Evolutionary conservation across 2,329 filamentous ascomycete species (phyloP).

Genomic region (Incumbomyces lentus): DNA sequence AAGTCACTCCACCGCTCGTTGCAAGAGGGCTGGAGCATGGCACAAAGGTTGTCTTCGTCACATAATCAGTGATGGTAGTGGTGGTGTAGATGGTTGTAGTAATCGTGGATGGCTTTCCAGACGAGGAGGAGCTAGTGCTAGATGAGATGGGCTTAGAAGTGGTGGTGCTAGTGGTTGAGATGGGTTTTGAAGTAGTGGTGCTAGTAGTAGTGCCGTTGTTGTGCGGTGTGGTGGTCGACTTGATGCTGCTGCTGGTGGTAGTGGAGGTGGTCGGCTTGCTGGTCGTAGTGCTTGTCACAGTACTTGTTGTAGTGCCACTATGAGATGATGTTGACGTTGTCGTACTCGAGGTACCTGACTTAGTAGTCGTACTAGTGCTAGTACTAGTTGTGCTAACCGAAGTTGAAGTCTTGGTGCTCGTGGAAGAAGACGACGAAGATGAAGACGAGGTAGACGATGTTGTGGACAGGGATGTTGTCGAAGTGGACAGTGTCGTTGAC

Average conservation of each 20-base stretch:
- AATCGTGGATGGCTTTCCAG: slow-evolving; percentile 1
- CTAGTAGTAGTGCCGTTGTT: slow-evolving; percentile 5
- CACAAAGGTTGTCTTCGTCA: slow-evolving; percentile 25
- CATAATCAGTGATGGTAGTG: slow-evolving; percentile 20
- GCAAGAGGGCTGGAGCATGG: slow-evolving; percentile 27
- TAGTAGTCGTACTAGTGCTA: slow-evolving; percentile 2
- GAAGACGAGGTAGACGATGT: not conserved
- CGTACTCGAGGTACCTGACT: slow-evolving; percentile 1
- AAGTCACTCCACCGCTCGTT: slow-evolving; percentile 23
- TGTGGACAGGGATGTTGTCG: slow-evolving; percentile 4
- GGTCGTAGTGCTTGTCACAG: slow-evolving; percentile 4
- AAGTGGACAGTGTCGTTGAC: not conserved
- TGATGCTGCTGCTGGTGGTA: slow-evolving; percentile 4
- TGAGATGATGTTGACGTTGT: not conserved
- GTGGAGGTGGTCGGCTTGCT: slow-evolving; percentile 2
- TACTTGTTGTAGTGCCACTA: not conserved
- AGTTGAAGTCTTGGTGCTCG: slow-evolving; percentile 4
- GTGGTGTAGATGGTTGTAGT: slow-evolving; percentile 11
- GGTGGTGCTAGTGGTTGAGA: not conserved
- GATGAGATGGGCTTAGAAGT: not conserved
- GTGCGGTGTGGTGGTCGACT: slow-evolving; percentile 7
- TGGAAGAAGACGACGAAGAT: not conserved
- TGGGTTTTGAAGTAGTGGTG: too few species aligned
- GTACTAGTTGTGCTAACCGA: slow-evolving; percentile 1
- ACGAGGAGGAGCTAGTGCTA: not conserved